Conservation (phyloP, 495 filamentous ascomycete species). For the Penicillium egyptiacum region DNA sequence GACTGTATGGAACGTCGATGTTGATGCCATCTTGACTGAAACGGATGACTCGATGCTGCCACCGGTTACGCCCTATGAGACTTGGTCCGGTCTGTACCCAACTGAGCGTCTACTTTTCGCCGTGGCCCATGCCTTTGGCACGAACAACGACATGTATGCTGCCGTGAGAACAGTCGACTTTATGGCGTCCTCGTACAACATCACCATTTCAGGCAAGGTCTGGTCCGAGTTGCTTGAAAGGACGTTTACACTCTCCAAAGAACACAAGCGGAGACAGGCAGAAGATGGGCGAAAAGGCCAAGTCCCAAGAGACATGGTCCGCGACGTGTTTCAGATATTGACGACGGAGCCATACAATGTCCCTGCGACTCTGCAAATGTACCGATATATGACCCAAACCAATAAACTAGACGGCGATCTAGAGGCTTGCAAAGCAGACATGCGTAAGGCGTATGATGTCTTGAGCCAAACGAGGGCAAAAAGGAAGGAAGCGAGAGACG, state of each 20-base stretch:
- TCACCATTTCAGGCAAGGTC: conserved; percentile 47
- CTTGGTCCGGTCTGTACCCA: conserved; percentile 56
- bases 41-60: conserved; percentile 27
- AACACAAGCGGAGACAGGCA: conserved; percentile 17
- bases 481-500: conserved; percentile 25
- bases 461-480: conserved; percentile 30
- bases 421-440: conserved; percentile 24
- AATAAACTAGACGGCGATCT: conserved; percentile 20
- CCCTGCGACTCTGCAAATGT: conserved; percentile 53
- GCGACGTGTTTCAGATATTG: conserved; percentile 55
- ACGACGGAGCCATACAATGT: conserved; percentile 57
- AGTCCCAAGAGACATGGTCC: conserved; percentile 44
- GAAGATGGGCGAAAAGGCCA: conserved; percentile 16
- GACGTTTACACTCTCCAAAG: conserved; percentile 52
- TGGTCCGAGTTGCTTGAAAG: conserved; percentile 63
- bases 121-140: conserved; percentile 59
- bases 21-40: conserved; percentile 38
- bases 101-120: conserved; percentile 53
- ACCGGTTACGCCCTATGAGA: conserved; percentile 32
- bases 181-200: conserved; percentile 54
- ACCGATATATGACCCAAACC: conserved; percentile 49
- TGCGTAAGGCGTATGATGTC: conserved; percentile 36
- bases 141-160: conserved; percentile 53
- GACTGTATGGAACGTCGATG: conserved; percentile 59
- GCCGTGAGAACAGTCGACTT: conserved; percentile 57